Percentiles rank a stretch among this genome's conserved stretches.
These are phyloP conservation scores for Zygnema circumcarinatum DNA, from an alignment of 139 green algal genomes.

Conservation along the genomic window DNA sequence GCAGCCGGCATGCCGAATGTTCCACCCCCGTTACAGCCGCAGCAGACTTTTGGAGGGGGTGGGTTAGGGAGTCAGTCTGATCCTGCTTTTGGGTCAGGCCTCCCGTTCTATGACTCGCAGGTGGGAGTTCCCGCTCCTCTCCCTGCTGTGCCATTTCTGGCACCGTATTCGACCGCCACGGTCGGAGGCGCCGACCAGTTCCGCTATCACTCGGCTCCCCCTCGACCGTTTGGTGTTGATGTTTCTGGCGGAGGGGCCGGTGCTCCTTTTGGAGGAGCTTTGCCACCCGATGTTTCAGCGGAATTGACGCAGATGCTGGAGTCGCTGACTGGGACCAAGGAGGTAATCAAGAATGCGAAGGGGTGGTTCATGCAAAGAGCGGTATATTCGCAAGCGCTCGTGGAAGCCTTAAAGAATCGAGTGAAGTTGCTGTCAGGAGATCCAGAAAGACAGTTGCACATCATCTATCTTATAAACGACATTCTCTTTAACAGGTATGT, in stretches of 20 bases:
- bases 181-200: neutral
- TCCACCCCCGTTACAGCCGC: neutral
- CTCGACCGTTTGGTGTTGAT: neutral
- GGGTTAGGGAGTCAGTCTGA: neutral
- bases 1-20: neutral
- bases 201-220: neutral
- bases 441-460: constrained; percentile 76
- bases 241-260: neutral
- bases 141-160: neutral
- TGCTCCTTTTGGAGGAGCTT: neutral
- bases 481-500: constrained; percentile 81
- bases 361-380: constrained; percentile 85
- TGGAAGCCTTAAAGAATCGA: constrained; percentile 65
- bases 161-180: neutral
- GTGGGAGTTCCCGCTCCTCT: neutral
- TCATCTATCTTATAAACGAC: constrained; percentile 90
- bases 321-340: constrained; percentile 63
- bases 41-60: neutral
- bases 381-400: constrained; percentile 72
- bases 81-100: neutral
- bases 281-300: constrained; percentile 10
- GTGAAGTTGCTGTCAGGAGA: constrained; percentile 49
- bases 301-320: constrained; percentile 40
- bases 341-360: constrained; percentile 79
- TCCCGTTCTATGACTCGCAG: constrained; percentile 7